These are phyloP conservation scores for Rubus idaeus DNA, from an alignment of 306 rosid genomes.

Conservation along the genomic window DNA sequence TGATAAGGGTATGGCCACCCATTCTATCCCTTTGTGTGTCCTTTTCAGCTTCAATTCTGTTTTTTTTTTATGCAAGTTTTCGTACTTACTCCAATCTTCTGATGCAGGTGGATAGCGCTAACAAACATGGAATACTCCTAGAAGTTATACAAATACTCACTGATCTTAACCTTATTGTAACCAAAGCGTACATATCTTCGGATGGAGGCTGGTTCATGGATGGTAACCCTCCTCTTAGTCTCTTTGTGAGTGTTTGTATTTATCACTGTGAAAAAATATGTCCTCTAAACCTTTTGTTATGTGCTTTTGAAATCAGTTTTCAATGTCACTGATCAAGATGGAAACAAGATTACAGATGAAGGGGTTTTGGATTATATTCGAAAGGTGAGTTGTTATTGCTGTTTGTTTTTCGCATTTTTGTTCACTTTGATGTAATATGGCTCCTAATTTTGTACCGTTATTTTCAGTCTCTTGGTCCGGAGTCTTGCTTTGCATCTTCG, in stretches of 20 bases:
- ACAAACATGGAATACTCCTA: slow-evolving; percentile 83
- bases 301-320: slow-evolving; percentile 55
- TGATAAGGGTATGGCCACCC: slow-evolving; percentile 58
- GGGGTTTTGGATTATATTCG: slow-evolving; percentile 70
- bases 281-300: not conserved
- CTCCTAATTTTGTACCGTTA: not conserved
- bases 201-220: slow-evolving; percentile 99
- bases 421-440: not conserved
- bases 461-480: slow-evolving; percentile 85
- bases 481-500: slow-evolving; percentile 62
- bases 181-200: slow-evolving; percentile 87
- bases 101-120: slow-evolving; percentile 82
- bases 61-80: slow-evolving; percentile 8
- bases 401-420: slow-evolving; percentile 19
- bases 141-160: slow-evolving; percentile 92
- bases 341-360: slow-evolving; percentile 84
- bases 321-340: slow-evolving; percentile 89
- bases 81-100: slow-evolving; percentile 5
- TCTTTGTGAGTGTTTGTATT: not conserved
- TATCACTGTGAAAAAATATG: not conserved
- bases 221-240: slow-evolving; percentile 47
- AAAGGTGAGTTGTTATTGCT: slow-evolving; percentile 49
- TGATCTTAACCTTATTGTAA: slow-evolving; percentile 75
- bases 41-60: slow-evolving; percentile 12
- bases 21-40: slow-evolving; percentile 4